These are phyloP conservation scores for Paulownia fortunei DNA, from an alignment of 257 asterid species.

Conservation along the genomic window DNA sequence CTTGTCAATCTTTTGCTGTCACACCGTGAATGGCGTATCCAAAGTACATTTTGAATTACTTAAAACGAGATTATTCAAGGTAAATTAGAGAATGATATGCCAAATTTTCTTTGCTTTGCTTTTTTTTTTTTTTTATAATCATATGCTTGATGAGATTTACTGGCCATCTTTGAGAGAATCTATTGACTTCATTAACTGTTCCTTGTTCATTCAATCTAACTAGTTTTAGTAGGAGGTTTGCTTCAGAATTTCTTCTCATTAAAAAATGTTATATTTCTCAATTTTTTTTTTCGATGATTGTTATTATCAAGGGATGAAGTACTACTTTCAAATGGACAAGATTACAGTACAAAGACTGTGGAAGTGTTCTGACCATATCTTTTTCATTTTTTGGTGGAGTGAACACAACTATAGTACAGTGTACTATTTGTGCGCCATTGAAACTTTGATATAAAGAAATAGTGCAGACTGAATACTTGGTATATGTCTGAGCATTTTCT, in stretches of 20 bases:
- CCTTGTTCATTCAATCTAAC: not conserved
- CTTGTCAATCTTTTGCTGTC: conserved; percentile 56
- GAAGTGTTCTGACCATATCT: not conserved
- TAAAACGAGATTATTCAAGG: conserved; percentile 55
- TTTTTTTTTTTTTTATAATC: not conserved
- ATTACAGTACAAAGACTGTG: not conserved
- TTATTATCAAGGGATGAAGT: not conserved
- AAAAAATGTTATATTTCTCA: not conserved
- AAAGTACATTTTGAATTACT: conserved; percentile 49
- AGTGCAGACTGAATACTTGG: not conserved
- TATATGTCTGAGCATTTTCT: not conserved
- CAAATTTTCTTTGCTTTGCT: conserved; percentile 2
- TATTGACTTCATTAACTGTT: not conserved
- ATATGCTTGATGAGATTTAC: not conserved
- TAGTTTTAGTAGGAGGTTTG: too few species aligned
- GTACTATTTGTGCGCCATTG: not conserved
- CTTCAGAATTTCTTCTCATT: not conserved
- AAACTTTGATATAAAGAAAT: not conserved
- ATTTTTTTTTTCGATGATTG: not conserved
- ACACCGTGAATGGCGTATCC: conserved; percentile 60
- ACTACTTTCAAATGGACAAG: not conserved
- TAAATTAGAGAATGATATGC: conserved; percentile 19
- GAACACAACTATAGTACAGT: not conserved
- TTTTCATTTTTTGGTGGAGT: not conserved
- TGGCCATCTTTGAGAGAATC: not conserved